Evolutionary conservation across 2,329 filamentous ascomycete species (phyloP).

Genomic region (Spiromastix sp.): DNA sequence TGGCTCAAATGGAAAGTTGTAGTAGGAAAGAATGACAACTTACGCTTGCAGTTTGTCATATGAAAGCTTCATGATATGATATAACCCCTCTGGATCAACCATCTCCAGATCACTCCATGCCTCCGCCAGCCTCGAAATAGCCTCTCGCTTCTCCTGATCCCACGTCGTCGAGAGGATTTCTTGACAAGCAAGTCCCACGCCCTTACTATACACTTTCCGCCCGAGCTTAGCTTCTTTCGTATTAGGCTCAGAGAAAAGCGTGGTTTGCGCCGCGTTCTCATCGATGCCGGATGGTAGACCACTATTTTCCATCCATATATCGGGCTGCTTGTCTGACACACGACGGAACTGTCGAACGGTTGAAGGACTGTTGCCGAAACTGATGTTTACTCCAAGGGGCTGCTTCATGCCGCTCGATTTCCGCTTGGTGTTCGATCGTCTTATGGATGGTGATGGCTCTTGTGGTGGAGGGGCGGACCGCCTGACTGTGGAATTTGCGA

Average conservation of each 20-base stretch:
- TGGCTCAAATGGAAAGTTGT: neutral
- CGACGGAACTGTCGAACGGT: slow-evolving; percentile 86
- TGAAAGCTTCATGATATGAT: slow-evolving; percentile 69
- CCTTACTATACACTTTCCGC: slow-evolving; percentile 68
- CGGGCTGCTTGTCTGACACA: slow-evolving; percentile 58
- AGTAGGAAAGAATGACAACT: slow-evolving; percentile 9
- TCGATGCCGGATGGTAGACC: slow-evolving; percentile 22
- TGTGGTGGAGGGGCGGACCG: slow-evolving; percentile 38
- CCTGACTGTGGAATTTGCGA: slow-evolving; percentile 49
- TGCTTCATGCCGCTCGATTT: slow-evolving; percentile 51
- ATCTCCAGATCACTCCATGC: slow-evolving; percentile 78
- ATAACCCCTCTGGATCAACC: slow-evolving; percentile 81
- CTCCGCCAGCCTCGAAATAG: slow-evolving; percentile 70
- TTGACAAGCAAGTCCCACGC: slow-evolving; percentile 71
- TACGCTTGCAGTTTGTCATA: slow-evolving; percentile 56
- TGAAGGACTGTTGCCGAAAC: slow-evolving; percentile 85
- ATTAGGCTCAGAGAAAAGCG: slow-evolving; percentile 17
- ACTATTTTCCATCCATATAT: slow-evolving; percentile 15
- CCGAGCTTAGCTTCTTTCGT: slow-evolving; percentile 79
- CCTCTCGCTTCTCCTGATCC: slow-evolving; percentile 64
- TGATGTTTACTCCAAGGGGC: slow-evolving; percentile 79
- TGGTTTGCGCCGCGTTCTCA: slow-evolving; percentile 31
- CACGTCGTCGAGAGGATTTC: slow-evolving; percentile 76
- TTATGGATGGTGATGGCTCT: slow-evolving; percentile 31
- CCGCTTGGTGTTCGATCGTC: slow-evolving; percentile 30